These are phyloP conservation scores for Solanum virginianum DNA, from an alignment of 257 asterid species.

Conservation along the genomic window DNA sequence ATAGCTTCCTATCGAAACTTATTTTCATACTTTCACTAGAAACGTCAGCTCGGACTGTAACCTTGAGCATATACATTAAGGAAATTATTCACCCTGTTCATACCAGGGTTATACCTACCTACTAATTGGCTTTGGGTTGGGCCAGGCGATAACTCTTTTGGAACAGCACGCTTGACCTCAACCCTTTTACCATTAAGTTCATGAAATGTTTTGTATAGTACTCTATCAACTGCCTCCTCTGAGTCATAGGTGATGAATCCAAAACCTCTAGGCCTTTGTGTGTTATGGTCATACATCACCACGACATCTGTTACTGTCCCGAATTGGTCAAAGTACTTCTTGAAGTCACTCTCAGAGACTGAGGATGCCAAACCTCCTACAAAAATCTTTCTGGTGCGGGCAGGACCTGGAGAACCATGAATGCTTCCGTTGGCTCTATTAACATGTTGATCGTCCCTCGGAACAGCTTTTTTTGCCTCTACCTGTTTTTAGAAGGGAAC, in stretches of 20 bases:
- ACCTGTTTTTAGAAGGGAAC: conserved; percentile 30
- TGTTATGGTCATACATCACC: conserved; percentile 90
- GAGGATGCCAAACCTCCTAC: conserved; percentile 90
- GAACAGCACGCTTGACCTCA: conserved; percentile 78
- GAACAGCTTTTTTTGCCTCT: conserved; percentile 93
- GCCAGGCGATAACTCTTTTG: conserved; percentile 67
- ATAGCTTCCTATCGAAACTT: conserved; percentile 34
- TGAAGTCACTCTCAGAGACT: conserved; percentile 72
- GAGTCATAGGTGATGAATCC: conserved; percentile 75
- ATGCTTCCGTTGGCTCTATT: conserved; percentile 32
- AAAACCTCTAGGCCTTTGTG: conserved; percentile 93
- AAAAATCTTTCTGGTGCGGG: conserved; percentile 70
- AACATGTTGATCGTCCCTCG: conserved; percentile 54
- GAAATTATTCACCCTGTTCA: conserved; percentile 33
- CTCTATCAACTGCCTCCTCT: conserved; percentile 79
- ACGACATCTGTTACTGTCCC: conserved; percentile 75
- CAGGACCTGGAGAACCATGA: conserved; percentile 65
- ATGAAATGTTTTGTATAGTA: conserved; percentile 58
- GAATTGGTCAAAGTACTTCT: conserved; percentile 70
- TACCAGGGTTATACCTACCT: conserved; percentile 34
- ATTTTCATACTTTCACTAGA: too few relatives aligned
- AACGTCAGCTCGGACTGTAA: conserved; percentile 24
- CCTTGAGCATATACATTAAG: conserved; percentile 43
- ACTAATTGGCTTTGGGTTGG: conserved; percentile 45
- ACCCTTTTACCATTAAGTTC: conserved; percentile 86